Evolutionary conservation across 2,329 filamentous ascomycete species (phyloP).

Genomic region (Helicocarpus griseus): DNA sequence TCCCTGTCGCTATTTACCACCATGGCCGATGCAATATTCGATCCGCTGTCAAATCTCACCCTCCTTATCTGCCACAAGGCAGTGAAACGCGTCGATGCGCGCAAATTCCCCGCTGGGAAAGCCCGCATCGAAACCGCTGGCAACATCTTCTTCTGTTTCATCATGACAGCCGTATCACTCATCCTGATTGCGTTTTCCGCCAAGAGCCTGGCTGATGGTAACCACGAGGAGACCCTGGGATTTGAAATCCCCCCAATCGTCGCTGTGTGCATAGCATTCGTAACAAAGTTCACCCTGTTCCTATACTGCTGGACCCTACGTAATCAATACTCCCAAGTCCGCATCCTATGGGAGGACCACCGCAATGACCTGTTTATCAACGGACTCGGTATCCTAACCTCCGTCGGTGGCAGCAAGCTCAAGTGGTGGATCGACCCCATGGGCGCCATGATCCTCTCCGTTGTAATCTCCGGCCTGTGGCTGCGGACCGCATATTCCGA

Average conservation of each 20-base stretch:
- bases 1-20: constrained; percentile 97
- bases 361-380: constrained; percentile 97
- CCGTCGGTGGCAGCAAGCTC: constrained; percentile 80
- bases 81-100: constrained; percentile 74
- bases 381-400: constrained; percentile 82
- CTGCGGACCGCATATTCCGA: constrained; percentile 74
- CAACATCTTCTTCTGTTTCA: constrained; percentile 91
- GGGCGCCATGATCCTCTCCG: constrained; percentile 75
- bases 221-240: constrained; percentile 42
- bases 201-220: constrained; percentile 52
- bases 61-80: constrained; percentile 81
- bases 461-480: constrained; percentile 73
- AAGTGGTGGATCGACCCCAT: constrained; percentile 92
- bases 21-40: constrained; percentile 92
- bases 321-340: constrained; percentile 82
- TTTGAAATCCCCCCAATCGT: constrained; percentile 80
- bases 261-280: constrained; percentile 73
- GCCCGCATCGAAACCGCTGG: constrained; percentile 90
- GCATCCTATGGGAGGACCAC: constrained; percentile 93
- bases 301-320: constrained; percentile 86
- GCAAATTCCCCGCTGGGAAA: constrained; percentile 83
- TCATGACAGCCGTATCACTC: constrained; percentile 87
- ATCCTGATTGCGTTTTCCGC: constrained; percentile 86
- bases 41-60: constrained; percentile 79
- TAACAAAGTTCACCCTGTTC: constrained; percentile 74